These are phyloP conservation scores for Lactuca saligna DNA, from an alignment of 129 eudicot species.

Conservation along the genomic window DNA sequence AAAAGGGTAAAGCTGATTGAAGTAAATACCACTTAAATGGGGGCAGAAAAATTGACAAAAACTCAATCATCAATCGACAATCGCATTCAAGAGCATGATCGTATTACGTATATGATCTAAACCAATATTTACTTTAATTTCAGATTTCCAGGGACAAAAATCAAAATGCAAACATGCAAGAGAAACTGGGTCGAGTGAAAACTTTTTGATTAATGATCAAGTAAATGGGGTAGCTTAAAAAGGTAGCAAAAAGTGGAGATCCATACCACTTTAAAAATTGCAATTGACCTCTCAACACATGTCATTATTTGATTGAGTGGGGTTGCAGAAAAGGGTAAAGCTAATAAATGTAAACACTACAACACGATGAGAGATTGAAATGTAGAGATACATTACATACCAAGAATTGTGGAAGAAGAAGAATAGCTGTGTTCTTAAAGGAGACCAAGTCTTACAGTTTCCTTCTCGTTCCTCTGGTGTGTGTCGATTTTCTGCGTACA, in stretches of 20 bases:
- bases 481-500: constrained; percentile 9
- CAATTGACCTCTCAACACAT: constrained; percentile 1
- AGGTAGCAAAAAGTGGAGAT: constrained; percentile 11
- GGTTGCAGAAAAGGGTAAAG: constrained; percentile 14
- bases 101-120: not conserved
- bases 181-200: not conserved
- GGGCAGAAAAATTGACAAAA: not conserved
- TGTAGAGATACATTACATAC: not conserved
- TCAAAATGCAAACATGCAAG: not conserved
- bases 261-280: constrained; percentile 1
- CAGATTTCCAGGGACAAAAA: not conserved
- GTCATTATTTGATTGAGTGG: constrained; percentile 25
- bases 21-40: not conserved
- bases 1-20: constrained; percentile 15
- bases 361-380: not conserved
- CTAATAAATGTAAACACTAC: not conserved
- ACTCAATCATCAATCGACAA: not conserved
- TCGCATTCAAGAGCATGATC: constrained; percentile 15
- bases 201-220: constrained; percentile 11
- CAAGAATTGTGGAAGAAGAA: not conserved
- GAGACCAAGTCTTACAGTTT: not conserved
- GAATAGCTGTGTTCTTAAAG: not conserved
- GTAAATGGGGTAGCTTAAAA: constrained; percentile 1
- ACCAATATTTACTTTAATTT: not conserved
- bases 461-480: not conserved